A percentile compares a stretch with the other conserved stretches of the same genome.
Conservation (phyloP, 2,329 filamentous ascomycete genomes). For the Ascochyta pisi region DNA sequence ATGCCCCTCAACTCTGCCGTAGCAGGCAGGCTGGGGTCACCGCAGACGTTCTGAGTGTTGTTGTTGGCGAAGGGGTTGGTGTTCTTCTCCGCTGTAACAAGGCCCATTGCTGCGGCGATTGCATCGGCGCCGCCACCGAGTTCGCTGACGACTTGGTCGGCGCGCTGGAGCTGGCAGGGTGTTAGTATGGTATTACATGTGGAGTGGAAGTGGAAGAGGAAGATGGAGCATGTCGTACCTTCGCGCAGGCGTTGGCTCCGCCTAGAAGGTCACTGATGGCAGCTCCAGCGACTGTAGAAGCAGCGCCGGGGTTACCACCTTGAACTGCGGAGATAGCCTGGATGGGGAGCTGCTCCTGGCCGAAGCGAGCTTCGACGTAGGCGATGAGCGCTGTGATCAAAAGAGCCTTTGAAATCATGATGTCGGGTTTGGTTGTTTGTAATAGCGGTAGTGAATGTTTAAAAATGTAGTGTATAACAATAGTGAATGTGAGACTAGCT, state of each 20-base stretch:
- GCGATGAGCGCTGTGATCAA: conserved; percentile 42
- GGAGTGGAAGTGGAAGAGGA: background rate
- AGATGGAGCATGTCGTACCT: conserved; percentile 50
- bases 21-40: conserved; percentile 66
- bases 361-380: conserved; percentile 60
- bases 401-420: conserved; percentile 45
- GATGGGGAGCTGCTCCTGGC: conserved; percentile 68
- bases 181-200: conserved; percentile 22
- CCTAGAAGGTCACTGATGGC: conserved; percentile 69
- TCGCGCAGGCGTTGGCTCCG: conserved; percentile 70
- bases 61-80: conserved; percentile 71
- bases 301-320: conserved; percentile 64
- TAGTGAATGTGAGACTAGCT: conserved; percentile 46
- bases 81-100: conserved; percentile 75
- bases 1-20: conserved; percentile 69
- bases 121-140: conserved; percentile 67
- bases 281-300: conserved; percentile 68
- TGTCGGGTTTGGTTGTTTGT: conserved; percentile 28
- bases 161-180: conserved; percentile 61
- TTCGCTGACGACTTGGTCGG: conserved; percentile 67
- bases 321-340: conserved; percentile 61
- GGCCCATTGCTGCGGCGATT: conserved; percentile 66
- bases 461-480: conserved; percentile 10
- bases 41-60: conserved; percentile 67
- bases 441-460: conserved; percentile 15